phyloP scores from a whole-genome alignment of 192 early-diverging fungal species.

The Coemansia sp. region DNA sequence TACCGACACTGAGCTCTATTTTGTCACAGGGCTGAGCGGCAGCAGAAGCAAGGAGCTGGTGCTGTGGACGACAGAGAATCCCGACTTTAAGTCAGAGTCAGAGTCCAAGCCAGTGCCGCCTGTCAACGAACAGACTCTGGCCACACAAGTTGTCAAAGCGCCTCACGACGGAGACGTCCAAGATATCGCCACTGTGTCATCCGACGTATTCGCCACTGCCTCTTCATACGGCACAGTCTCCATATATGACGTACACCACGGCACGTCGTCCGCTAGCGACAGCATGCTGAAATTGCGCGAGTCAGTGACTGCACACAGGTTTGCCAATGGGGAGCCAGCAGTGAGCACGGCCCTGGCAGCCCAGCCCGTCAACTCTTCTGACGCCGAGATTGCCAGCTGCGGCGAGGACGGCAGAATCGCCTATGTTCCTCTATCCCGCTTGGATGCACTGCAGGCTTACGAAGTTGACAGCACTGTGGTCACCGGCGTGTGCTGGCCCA shows the following conservation, averaged over 20 bases:
- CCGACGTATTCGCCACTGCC: constrained; percentile 27
- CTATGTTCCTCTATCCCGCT: constrained; percentile 12
- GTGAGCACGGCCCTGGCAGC: constrained; percentile 29
- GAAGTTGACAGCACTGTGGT: constrained; percentile 43
- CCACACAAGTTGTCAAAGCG: constrained; percentile 18
- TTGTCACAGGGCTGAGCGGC: constrained; percentile 37
- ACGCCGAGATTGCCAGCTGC: constrained; percentile 45
- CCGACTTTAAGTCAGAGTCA: constrained; percentile 27
- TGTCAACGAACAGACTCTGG: neutral
- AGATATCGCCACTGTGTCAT: constrained; percentile 7
- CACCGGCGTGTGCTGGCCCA: constrained; percentile 50
- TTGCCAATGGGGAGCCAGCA: constrained; percentile 25
- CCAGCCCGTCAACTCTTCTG: constrained; percentile 16
- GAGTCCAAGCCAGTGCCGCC: neutral
- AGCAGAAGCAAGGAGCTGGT: constrained; percentile 43
- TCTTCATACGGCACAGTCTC: constrained; percentile 42
- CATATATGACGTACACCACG: constrained; percentile 23
- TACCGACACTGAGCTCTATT: constrained; percentile 39
- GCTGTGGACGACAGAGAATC: constrained; percentile 48
- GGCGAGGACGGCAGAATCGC: constrained; percentile 48
- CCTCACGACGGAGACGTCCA: constrained; percentile 40
- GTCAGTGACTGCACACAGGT: constrained; percentile 34
- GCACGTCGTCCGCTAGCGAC: neutral
- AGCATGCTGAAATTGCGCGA: constrained; percentile 18
- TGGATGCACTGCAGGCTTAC: constrained; percentile 27